Evolutionary conservation across 169 alveolate genomes (phyloP), one percentile per base, ranked within the genome.

Genomic region (Plasmodium inui): DNA sequence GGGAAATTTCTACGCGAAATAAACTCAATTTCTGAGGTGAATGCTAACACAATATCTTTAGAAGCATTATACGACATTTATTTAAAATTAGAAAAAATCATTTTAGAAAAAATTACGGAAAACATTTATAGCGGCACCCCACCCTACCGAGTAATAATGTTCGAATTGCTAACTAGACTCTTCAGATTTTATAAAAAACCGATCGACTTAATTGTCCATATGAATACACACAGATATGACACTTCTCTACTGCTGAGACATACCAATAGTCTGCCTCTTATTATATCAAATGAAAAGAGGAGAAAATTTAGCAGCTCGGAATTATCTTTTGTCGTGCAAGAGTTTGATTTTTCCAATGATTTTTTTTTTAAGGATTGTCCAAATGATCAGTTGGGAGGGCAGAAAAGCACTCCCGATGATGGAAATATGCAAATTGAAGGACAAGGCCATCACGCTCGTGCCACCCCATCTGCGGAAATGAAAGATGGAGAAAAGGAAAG

Each of bases 121-220:
- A 93, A 94, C 78, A 92, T 96, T 19, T 96, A 96, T 61, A 91
- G 86, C 80, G 93, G 96, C 44, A 96, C 97, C 14, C 97, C 97
- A 22, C 97, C 97, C 1, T 96, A 96, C 89, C 74, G 97, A 28
- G 96, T 95, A 46, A 95, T 96, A 22, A 96, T 95, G 92, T 96
- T 96, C 41, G 97, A 96, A 72, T 83, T 96, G 53, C 70, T 96
- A 74, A 96, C 97, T 19, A 78, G 97, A 34, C 82, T 96, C 37
- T 78, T 96, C 46, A 92, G 93, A n/a, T 80, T 96, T 46, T 95
- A 95, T 80, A 22, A 26, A 19, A 53, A 89, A 89, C 94, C 94
- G 2, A 89, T 89, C 22, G 94, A 89, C 28, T 50, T 89, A 57
- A 89, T 89, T 61, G 32, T 89, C 30, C 82, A 46, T 41, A 89